These are phyloP conservation scores for Talaromyces sp. DNA, from an alignment of 2,329 filamentous ascomycete genomes.

Conservation along the genomic window DNA sequence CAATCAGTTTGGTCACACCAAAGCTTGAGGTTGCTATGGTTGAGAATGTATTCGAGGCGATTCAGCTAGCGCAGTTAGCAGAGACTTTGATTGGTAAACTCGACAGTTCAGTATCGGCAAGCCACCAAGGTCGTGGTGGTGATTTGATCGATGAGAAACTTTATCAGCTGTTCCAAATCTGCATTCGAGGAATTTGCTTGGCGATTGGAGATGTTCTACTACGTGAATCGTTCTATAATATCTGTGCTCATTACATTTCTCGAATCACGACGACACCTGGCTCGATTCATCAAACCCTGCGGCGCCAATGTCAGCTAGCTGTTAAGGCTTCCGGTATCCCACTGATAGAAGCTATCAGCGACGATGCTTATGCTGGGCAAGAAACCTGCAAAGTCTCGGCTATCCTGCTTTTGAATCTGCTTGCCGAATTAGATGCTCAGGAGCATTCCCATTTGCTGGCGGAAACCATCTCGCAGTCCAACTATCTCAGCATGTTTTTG, in stretches of 20 bases:
- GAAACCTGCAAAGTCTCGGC: slow-evolving; percentile 80
- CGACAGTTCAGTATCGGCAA: slow-evolving; percentile 35
- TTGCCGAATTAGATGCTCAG: slow-evolving; percentile 70
- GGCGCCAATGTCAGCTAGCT: slow-evolving; percentile 61
- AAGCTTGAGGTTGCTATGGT: slow-evolving; percentile 77
- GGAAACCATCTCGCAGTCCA: slow-evolving; percentile 76
- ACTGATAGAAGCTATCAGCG: slow-evolving; percentile 81
- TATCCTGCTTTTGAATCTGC: slow-evolving; percentile 74
- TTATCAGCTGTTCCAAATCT: slow-evolving; percentile 86
- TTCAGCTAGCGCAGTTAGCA: slow-evolving; percentile 74
- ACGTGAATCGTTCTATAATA: slow-evolving; percentile 84
- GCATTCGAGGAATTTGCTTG: slow-evolving; percentile 73
- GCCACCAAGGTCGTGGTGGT: slow-evolving; percentile 50
- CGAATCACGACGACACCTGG: slow-evolving; percentile 55
- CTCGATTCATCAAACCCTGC: slow-evolving; percentile 50
- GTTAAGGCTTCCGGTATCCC: slow-evolving; percentile 78
- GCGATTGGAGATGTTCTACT: slow-evolving; percentile 69
- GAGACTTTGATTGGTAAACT: slow-evolving; percentile 59
- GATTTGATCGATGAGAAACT: slow-evolving; percentile 85
- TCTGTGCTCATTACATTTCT: slow-evolving; percentile 81
- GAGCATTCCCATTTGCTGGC: slow-evolving; percentile 74
- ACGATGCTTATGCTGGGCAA: slow-evolving; percentile 86
- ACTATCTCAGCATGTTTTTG: slow-evolving; percentile 86
- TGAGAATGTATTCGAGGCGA: slow-evolving; percentile 66
- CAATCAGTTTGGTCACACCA: slow-evolving; percentile 81